Evolutionary conservation across 345 rosid genomes (phyloP).

Genomic region (Gossypium raimondii): DNA sequence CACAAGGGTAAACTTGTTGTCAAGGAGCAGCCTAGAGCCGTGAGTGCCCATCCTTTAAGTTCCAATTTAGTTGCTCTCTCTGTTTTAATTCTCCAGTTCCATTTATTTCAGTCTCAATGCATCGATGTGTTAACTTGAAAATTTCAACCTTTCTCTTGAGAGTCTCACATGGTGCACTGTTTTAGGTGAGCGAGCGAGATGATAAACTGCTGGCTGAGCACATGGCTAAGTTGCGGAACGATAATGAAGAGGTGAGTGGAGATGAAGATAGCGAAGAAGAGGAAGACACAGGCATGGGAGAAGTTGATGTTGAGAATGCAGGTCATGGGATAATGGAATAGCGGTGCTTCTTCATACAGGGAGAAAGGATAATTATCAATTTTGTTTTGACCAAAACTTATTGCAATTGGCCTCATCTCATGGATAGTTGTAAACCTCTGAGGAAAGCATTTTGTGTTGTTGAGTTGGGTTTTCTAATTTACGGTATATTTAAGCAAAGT

Average conservation of each 20-base stretch:
- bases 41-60: slow-evolving; percentile 35
- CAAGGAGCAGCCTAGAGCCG: slow-evolving; percentile 93
- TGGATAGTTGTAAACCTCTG: background rate
- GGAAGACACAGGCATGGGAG: slow-evolving; percentile 95
- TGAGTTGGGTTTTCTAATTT: background rate
- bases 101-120: background rate
- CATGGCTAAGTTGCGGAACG: slow-evolving; percentile 78
- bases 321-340: slow-evolving; percentile 57
- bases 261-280: slow-evolving; percentile 97
- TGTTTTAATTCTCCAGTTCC: background rate
- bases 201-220: slow-evolving; percentile 92
- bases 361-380: background rate
- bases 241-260: slow-evolving; percentile 83
- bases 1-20: slow-evolving; percentile 87
- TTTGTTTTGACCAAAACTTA: slow-evolving; percentile 4
- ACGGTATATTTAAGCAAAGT: too few relatives aligned
- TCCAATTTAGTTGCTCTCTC: background rate
- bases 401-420: background rate
- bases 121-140: background rate
- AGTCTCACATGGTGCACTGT: slow-evolving; percentile 15
- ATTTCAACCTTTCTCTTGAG: background rate
- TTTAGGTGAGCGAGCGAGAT: slow-evolving; percentile 96
- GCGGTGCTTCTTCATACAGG: slow-evolving; percentile 3
- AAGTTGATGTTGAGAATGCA: slow-evolving; percentile 61
- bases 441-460: background rate